These are phyloP conservation scores for Fistulinella prunicolor DNA, from an alignment of 768 basidiomycete species.

Conservation along the genomic window DNA sequence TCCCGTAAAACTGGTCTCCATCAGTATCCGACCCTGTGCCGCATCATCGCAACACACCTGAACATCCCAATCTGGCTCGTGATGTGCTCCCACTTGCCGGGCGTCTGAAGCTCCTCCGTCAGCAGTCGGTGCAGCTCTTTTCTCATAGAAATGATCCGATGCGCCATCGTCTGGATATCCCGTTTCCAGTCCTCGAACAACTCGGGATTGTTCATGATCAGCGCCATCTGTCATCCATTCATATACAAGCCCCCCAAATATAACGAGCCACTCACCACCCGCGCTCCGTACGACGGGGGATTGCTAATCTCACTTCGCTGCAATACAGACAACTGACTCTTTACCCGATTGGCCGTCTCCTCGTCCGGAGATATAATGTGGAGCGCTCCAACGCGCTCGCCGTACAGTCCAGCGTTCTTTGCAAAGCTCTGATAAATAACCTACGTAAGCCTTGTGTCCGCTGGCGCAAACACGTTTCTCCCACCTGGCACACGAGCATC, in stretches of 20 bases:
- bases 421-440: slow-evolving; percentile 75
- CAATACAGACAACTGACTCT: slow-evolving; percentile 87
- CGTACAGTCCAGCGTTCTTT: slow-evolving; percentile 94
- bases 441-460: slow-evolving; percentile 9
- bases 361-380: slow-evolving; percentile 67
- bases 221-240: slow-evolving; percentile 50
- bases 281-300: slow-evolving; percentile 88
- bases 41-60: slow-evolving; percentile 49
- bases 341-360: slow-evolving; percentile 69
- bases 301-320: slow-evolving; percentile 95
- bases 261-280: slow-evolving; percentile 54
- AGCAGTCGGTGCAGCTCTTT: slow-evolving; percentile 70
- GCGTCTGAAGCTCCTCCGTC: slow-evolving; percentile 72
- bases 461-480: background rate
- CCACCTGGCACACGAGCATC: slow-evolving; percentile 84
- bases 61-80: slow-evolving; percentile 97
- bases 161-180: slow-evolving; percentile 84
- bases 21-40: slow-evolving; percentile 9
- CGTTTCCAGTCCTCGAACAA: slow-evolving; percentile 87
- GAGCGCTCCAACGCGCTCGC: slow-evolving; percentile 92
- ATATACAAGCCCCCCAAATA: background rate
- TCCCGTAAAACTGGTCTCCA: slow-evolving; percentile 70
- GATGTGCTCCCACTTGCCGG: slow-evolving; percentile 96
- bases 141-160: slow-evolving; percentile 84
- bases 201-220: slow-evolving; percentile 72